Conservation (phyloP, 148 eudicot species). For the Rhododendron williamsianum region DNA sequence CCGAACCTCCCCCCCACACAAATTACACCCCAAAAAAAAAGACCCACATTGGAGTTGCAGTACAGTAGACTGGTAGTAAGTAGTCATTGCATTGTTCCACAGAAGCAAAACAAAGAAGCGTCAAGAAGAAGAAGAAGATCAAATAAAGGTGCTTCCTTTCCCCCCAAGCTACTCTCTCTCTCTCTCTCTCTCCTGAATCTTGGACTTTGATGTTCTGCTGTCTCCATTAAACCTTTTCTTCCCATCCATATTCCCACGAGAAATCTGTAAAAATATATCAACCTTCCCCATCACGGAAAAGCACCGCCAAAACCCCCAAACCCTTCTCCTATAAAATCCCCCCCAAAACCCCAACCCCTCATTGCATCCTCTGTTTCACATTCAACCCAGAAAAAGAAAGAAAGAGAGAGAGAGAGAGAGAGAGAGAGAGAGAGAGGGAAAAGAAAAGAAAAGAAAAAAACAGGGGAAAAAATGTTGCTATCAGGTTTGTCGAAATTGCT, state of each 20-base stretch:
- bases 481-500: not conserved
- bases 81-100: not conserved
- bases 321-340: slow-evolving; percentile 3
- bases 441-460: too few relatives aligned
- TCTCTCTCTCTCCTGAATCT: slow-evolving; percentile 13
- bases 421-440: too few relatives aligned
- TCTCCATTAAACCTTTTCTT: slow-evolving; percentile 7
- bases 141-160: not conserved
- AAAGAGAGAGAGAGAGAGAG: not conserved
- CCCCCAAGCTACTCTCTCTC: not conserved
- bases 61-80: not conserved
- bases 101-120: not conserved
- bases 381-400: not conserved
- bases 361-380: not conserved
- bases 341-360: not conserved
- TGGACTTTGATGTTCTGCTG: not conserved
- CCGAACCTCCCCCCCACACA: slow-evolving; percentile 32
- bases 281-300: slow-evolving; percentile 21
- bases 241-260: slow-evolving; percentile 12
- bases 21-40: not conserved
- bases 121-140: slow-evolving; percentile 17
- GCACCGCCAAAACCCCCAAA: slow-evolving; percentile 6
- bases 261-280: not conserved
- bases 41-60: not conserved
- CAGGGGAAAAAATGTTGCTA: not conserved